Conservation (phyloP, 352 stramenopile genomes). For the Phytophthora pseudosyringae region DNA sequence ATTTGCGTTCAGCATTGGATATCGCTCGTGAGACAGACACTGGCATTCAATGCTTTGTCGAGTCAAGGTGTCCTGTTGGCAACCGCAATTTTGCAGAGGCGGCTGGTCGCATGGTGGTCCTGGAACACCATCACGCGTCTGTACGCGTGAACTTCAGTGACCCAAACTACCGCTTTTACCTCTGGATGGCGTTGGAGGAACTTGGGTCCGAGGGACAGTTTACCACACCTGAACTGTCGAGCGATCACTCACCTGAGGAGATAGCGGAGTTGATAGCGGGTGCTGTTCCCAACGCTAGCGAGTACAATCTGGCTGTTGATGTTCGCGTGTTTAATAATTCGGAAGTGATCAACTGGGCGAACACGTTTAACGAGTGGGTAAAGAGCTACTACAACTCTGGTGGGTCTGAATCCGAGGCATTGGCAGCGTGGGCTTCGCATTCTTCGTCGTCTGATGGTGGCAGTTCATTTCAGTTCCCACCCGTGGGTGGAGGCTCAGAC, state of each 20-base stretch:
- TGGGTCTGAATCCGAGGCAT: constrained; percentile 12
- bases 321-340: constrained; percentile 47
- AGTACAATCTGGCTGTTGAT: constrained; percentile 38
- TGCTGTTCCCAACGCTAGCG: constrained; percentile 28
- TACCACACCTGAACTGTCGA: constrained; percentile 36
- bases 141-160: constrained; percentile 26
- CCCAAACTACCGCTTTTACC: constrained; percentile 32
- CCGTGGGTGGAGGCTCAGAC: constrained; percentile 8
- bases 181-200: constrained; percentile 33
- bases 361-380: constrained; percentile 36
- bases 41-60: constrained; percentile 36
- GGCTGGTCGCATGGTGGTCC: constrained; percentile 40
- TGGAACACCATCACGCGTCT: constrained; percentile 28
- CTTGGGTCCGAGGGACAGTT: constrained; percentile 24
- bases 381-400: constrained; percentile 20
- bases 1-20: constrained; percentile 15
- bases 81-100: constrained; percentile 24
- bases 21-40: constrained; percentile 21
- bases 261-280: constrained; percentile 21
- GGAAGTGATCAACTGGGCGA: constrained; percentile 29
- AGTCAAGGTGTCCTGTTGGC: constrained; percentile 34
- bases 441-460: constrained; percentile 13
- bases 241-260: constrained; percentile 14
- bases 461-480: constrained; percentile 17
- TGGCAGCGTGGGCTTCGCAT: constrained; percentile 15